Conservation (phyloP, 2,329 filamentous ascomycete genomes). For the Monosporascus sp. region DNA sequence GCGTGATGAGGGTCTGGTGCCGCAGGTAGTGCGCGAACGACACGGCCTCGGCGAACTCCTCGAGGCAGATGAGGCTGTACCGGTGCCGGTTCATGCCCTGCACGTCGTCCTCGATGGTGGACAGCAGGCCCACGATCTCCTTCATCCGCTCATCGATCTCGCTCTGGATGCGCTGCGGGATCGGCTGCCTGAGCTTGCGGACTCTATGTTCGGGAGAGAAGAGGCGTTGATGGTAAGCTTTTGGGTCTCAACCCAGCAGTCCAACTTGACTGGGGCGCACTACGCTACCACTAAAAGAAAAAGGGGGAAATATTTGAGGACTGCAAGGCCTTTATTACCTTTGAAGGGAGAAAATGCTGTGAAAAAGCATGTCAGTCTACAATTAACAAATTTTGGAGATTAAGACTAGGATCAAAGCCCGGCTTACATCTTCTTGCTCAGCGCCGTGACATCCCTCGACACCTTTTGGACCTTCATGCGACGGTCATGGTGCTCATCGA, state of each 20-base stretch:
- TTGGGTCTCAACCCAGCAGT: too few species aligned
- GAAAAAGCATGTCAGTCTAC: slow-evolving; percentile 1
- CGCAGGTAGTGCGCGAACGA: slow-evolving; percentile 85
- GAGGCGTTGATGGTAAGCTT: too few species aligned
- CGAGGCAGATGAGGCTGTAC: slow-evolving; percentile 82
- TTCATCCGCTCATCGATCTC: slow-evolving; percentile 65
- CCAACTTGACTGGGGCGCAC: neutral
- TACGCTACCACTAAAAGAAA: neutral
- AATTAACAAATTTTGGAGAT: slow-evolving; percentile 1
- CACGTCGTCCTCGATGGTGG: slow-evolving; percentile 65
- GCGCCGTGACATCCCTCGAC: slow-evolving; percentile 84
- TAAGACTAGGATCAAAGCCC: slow-evolving; percentile 3
- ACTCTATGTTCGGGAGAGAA: slow-evolving; percentile 42
- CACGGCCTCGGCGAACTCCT: slow-evolving; percentile 91
- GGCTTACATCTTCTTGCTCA: slow-evolving; percentile 91
- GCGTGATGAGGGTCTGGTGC: slow-evolving; percentile 67
- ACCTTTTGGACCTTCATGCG: slow-evolving; percentile 86
- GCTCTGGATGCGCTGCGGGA: slow-evolving; percentile 65
- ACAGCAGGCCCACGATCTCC: slow-evolving; percentile 67
- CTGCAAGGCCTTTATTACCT: slow-evolving; percentile 44
- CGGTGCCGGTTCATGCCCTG: slow-evolving; percentile 75
- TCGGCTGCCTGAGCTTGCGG: slow-evolving; percentile 53
- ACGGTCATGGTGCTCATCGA: slow-evolving; percentile 92
- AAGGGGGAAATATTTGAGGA: neutral
- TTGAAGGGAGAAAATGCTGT: slow-evolving; percentile 78